A percentile compares a stretch with the other conserved stretches of the same genome.
Conservation (phyloP, 495 filamentous ascomycete species). For the Choiromyces venosus region DNA sequence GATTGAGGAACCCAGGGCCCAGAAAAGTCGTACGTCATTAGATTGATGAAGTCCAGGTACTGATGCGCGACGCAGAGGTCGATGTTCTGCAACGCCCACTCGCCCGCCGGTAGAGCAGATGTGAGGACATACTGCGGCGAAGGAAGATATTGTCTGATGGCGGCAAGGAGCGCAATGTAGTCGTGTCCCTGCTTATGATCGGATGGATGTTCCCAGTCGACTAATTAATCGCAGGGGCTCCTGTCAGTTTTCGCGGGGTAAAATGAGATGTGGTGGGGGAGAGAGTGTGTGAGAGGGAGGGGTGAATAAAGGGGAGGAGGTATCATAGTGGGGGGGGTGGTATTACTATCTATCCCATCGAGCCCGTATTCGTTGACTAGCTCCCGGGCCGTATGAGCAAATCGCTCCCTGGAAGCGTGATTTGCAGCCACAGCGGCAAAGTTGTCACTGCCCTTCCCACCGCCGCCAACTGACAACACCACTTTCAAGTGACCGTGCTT, state of each 20-base stretch:
- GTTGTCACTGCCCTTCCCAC: constrained; percentile 67
- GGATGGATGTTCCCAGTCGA: constrained; percentile 87
- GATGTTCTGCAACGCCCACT: constrained; percentile 70
- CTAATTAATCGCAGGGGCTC: constrained; percentile 46
- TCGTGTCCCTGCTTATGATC: constrained; percentile 62
- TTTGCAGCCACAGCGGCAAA: constrained; percentile 69
- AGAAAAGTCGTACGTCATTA: constrained; percentile 85
- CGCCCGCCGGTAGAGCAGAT: constrained; percentile 73
- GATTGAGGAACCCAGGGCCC: constrained; percentile 65
- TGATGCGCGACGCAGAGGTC: constrained; percentile 59
- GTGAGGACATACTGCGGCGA: constrained; percentile 67
- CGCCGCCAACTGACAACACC: constrained; percentile 81
- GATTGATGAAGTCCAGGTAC: constrained; percentile 72
- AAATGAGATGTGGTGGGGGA: background rate
- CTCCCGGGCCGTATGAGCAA: constrained; percentile 64
- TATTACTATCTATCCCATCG: constrained; percentile 76
- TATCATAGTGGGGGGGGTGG: constrained; percentile 32
- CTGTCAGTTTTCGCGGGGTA: background rate
- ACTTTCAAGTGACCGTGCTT: constrained; percentile 70
- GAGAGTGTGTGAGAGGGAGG: constrained; percentile 7
- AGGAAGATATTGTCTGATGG: constrained; percentile 65
- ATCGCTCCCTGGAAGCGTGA: constrained; percentile 57
- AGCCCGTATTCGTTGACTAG: constrained; percentile 70
- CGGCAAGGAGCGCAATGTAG: constrained; percentile 65
- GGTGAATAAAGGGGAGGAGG: constrained; percentile 6